A percentile compares a stretch with the other conserved stretches of the same genome.
phyloP scores from a whole-genome alignment of 2,329 filamentous ascomycete species.

The Pochonia chlamydosporia region DNA sequence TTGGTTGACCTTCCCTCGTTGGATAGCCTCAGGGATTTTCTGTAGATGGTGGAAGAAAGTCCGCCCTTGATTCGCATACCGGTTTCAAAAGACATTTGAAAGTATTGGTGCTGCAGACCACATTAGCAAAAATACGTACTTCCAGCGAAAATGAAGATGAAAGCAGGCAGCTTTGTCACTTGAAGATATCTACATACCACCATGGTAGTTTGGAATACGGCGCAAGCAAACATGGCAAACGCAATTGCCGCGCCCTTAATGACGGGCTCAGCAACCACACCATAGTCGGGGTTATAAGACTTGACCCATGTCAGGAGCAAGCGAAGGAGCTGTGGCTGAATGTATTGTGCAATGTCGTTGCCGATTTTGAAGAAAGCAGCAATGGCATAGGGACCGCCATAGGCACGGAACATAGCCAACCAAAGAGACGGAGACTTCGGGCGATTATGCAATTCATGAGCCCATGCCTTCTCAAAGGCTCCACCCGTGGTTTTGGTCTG shows the following conservation, averaged over 20 bases:
- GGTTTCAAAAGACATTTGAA: constrained; percentile 88
- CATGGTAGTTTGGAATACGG: constrained; percentile 78
- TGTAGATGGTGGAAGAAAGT: constrained; percentile 84
- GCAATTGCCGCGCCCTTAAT: constrained; percentile 84
- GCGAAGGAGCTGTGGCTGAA: constrained; percentile 84
- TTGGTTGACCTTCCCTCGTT: constrained; percentile 88
- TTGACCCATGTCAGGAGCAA: constrained; percentile 77
- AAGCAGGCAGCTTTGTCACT: too few relatives aligned
- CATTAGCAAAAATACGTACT: constrained; percentile 15
- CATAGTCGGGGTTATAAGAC: constrained; percentile 58
- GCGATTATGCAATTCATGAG: constrained; percentile 60
- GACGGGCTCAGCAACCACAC: constrained; percentile 63
- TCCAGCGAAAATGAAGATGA: not conserved
- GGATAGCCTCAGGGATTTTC: constrained; percentile 82
- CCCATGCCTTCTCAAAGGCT: constrained; percentile 70
- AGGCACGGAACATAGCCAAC: constrained; percentile 77
- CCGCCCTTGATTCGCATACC: constrained; percentile 96
- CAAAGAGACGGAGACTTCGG: constrained; percentile 66
- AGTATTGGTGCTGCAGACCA: constrained; percentile 73
- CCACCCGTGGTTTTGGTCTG: constrained; percentile 69
- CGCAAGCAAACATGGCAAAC: constrained; percentile 85
- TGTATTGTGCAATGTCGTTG: constrained; percentile 80
- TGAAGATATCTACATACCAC: constrained; percentile 38
- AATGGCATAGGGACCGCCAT: constrained; percentile 75
- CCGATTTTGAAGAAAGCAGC: constrained; percentile 83